Base-by-base conservation (phyloP, 1,284 basidiomycete genomes). In the Phlebopus sp. region DNA sequence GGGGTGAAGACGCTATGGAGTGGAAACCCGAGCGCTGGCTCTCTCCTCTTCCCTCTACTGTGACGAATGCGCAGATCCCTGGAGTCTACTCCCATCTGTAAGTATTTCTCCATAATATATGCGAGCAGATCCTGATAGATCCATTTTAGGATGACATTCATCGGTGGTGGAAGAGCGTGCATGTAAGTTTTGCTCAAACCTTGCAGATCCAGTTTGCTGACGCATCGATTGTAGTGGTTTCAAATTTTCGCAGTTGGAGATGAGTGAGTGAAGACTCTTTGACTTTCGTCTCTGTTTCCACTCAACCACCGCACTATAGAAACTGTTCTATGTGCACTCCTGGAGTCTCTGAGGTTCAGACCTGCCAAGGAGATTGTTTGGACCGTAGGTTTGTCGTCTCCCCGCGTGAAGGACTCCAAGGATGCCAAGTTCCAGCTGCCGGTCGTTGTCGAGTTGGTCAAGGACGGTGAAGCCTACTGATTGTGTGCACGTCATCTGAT, bases 11-110 rank as follows among this genome's bases (percentile, higher is more conserved):
- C 48, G 61, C 65, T 11, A 40, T 58, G n/a, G 65, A 68, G 40
- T 70, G 68, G 66, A 68, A 66, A 41, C 68, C 68, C 10, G 63
- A 69, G 39, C 53, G 68, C 13, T 70, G 67, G 66, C 54, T 68
- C 14, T 45, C 49, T 14, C 59, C 64, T 10, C 52, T 68, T 7
- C 66, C 65, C 7, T 40, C 52, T 10, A 53, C 47, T 35, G 57
- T 57, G 5, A 35, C 51, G 2, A 55, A 57, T 14, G 59, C 56
- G 4, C 56, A 52, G 18, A 54, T 60, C 14, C 55, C 59, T 27
- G 58, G 59, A 11, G 52, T 63, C 6, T 60, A 57, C 35, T 53
- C 59, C 13, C 55, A 57, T 15, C 40, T 59, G 60, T 65, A 13
- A 34, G 54, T 46, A 5, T 32, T 27, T 25, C 14, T 21, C 32